phyloP scores from a whole-genome alignment of 768 basidiomycete genomes.

The Xerocomellus intermedius region DNA sequence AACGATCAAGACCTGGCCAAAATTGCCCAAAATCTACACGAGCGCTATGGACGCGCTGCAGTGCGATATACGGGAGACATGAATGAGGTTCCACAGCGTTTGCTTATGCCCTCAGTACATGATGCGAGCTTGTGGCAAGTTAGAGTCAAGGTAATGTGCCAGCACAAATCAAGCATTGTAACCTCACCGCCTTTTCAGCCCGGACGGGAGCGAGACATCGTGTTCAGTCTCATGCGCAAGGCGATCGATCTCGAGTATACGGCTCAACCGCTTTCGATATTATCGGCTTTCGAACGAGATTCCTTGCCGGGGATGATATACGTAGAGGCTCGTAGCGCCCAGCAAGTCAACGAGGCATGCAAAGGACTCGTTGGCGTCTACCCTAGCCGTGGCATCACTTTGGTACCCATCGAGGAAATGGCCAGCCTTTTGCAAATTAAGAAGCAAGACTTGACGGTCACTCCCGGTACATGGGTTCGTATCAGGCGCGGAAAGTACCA shows the following conservation, averaged over 20 bases:
- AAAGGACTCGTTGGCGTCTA: conserved; percentile 93
- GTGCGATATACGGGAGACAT: conserved; percentile 86
- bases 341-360: conserved; percentile 82
- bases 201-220: conserved; percentile 89
- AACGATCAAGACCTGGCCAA: conserved; percentile 79
- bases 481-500: conserved; percentile 91
- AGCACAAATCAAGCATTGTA: neutral
- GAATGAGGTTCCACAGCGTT: conserved; percentile 88
- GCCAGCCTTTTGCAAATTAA: conserved; percentile 93
- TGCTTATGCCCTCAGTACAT: conserved; percentile 95
- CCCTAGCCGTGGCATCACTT: conserved; percentile 70
- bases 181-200: conserved; percentile 45
- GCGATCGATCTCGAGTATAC: conserved; percentile 81
- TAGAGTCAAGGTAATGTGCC: conserved; percentile 71
- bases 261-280: conserved; percentile 75
- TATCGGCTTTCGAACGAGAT: conserved; percentile 94
- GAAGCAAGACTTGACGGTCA: conserved; percentile 84
- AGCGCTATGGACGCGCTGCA: conserved; percentile 70
- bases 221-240: conserved; percentile 94
- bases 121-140: conserved; percentile 97
- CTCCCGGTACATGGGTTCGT: conserved; percentile 91
- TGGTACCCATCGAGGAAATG: conserved; percentile 98
- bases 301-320: conserved; percentile 96
- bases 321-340: conserved; percentile 87
- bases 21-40: conserved; percentile 78